Evolutionary conservation across 2,329 filamentous ascomycete species (phyloP), one percentile per base, ranked within the genome.

Genomic region (Coleophoma crateriformis): DNA sequence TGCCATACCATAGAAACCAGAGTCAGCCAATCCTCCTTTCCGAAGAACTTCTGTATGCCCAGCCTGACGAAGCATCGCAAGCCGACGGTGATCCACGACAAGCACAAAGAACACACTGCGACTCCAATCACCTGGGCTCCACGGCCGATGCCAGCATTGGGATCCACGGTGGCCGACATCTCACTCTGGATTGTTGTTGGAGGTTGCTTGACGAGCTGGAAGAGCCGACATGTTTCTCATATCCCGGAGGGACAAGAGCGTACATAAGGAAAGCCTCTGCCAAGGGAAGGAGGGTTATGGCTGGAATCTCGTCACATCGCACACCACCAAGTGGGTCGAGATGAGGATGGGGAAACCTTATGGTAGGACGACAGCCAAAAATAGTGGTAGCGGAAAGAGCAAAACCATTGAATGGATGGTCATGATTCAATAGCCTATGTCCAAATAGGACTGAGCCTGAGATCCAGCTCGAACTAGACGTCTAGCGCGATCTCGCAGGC

Each of bases 41-140:
- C 62, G 27, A 64, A 47, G 42, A 59, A 62, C 51, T 60, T 63
- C 37, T 62, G 49, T 33, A 65, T 58, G 7, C 51, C 39, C 10
- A 57, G 41, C n/a, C 62, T 53, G 15, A 63, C 60, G 50, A 64
- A 64, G 39, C 60, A 54, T 47, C 63, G 59, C 33, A 65, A 50
- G 15, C 46, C 33, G 11, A 60, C 54, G 3, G 60, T 57, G 33
- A 65, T 54, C 48, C 68, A 65, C 2, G 66, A 65, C 7, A 73
- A 35, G 8, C 62, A 50, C 15, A 73, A 39, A 33, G 72, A 68
- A 15, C 64, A 61, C 34, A 62, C 56, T 2, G 57, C 60, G 37
- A 64, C 60, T 17, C 61, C 61, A 4, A 60, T 64, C 33, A 64
- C 58, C 45, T 62, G 58, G 13, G 58, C 54, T 27, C 58, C 56